Base-by-base conservation (phyloP, 768 basidiomycete genomes). In the Imleria badia region DNA sequence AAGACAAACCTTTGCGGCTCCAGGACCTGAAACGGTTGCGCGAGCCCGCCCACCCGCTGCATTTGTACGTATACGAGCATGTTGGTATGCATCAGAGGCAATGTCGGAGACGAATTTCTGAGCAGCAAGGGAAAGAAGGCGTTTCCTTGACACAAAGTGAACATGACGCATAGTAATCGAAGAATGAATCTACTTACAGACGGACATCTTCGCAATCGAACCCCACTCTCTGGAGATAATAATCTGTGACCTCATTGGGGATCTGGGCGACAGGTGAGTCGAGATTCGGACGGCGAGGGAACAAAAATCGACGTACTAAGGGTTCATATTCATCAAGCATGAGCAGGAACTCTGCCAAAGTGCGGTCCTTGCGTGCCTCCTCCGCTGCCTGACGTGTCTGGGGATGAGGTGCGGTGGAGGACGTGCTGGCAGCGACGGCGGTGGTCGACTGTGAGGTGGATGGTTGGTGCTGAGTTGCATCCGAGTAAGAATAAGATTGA, bases 101-200 rank as follows among this genome's bases (percentile, higher is more conserved):
- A 99, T 95, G 67, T 98, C 96, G 8, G 94, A 91, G 41, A 98
- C 87, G 68, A 99, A 98, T 67, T 98, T 98, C 67, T 99, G 97
- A 0, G 97, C 94, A 3, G 97, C 95, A 13, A 98, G 81, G 0
- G 96, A 94, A 23, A 99, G 78, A 17, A 99, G 82, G 3, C 96
- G 90, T 76, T 97, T 98, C 52, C 95, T 97, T 69, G 9, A 55
- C 38, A 23, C 46, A 38, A 42, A 45, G 40, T 46, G 34, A 40
- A 51, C 5, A 19, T 53, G 49, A 50, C 3, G 54, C 20, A 43
- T 23, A 11, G 23, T 30, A 26, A 35, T 44, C 31, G 31, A 60
- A 63, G 47, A 41, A 29, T 17, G 29, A 26, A 29, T 22, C 39
- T 14, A 74, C 86, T 64, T 64, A 97, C 94, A 98, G 71, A 64